Evolutionary conservation across 2,329 filamentous ascomycete genomes (phyloP).

Genomic region (Ascochyta koolunga): DNA sequence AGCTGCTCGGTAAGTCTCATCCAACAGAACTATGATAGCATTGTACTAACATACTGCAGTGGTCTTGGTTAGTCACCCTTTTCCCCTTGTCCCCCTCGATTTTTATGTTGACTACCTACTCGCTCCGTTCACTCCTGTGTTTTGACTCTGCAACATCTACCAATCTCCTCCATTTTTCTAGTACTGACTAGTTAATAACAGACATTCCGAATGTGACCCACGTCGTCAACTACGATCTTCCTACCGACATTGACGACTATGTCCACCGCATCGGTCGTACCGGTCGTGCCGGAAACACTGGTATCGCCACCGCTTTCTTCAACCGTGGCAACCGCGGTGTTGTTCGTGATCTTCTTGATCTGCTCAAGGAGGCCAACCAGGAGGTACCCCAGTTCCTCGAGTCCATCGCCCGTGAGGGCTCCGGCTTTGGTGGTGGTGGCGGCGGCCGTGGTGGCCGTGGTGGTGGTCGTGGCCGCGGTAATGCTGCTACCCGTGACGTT

Average conservation of each 20-base stretch:
- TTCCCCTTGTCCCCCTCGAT: background rate
- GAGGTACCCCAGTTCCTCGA: constrained; percentile 94
- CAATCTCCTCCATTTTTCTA: background rate
- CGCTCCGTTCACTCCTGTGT: background rate
- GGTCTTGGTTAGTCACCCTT: constrained; percentile 5
- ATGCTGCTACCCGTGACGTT: constrained; percentile 80
- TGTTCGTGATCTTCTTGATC: constrained; percentile 93
- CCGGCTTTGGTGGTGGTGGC: constrained; percentile 75
- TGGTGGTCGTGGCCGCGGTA: constrained; percentile 75
- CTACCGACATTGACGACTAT: constrained; percentile 97
- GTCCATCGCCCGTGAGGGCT: constrained; percentile 94
- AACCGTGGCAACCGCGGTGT: constrained; percentile 99
- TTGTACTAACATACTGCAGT: background rate
- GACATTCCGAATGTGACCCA: constrained; percentile 97
- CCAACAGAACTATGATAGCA: too few species aligned
- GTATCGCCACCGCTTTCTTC: constrained; percentile 98
- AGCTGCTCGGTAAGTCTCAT: constrained; percentile 65
- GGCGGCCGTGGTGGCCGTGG: constrained; percentile 68
- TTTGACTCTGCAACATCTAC: background rate
- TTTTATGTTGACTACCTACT: background rate
- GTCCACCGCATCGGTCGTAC: constrained; percentile 99
- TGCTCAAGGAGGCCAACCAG: constrained; percentile 98
- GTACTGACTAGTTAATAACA: background rate
- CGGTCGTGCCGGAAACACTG: constrained; percentile 98
- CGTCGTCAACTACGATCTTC: constrained; percentile 99